Evolutionary conservation across 139 green algal species (phyloP), one percentile per base, ranked within the genome.

Genomic region (Mesostigma viride): DNA sequence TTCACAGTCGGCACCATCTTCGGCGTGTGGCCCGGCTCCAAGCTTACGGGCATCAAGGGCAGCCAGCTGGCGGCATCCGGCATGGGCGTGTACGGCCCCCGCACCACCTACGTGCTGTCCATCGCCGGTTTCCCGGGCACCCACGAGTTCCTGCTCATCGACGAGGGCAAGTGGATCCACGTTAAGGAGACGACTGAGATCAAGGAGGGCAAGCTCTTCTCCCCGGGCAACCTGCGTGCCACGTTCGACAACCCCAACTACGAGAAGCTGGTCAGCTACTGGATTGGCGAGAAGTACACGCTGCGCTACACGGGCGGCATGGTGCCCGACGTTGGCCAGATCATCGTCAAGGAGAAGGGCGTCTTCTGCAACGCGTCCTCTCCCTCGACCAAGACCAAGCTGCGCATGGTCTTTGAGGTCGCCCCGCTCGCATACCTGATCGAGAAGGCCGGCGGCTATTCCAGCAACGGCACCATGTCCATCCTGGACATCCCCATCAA

Each of bases 1-100:
- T 85, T 80, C 64, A 80, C 79, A 24, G 79, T 85, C 17, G 79
- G 79, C 40, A 85, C 76, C 53, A 85, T 85, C 56, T 76, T 85
- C 56, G 79, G 79, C 4, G 75, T 84, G 32, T 85, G 79, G 79
- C 44, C 53, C 26, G 64, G 53, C 27, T 70, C 79, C 65, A 80
- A 80, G 34, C 62, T 85, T 28, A 63, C 78, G 14, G 79, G 77
- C 35, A 64, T 76, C 24, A 85, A 76, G 24, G 79, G 79, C 26
- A 64, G 73, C 40, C 77, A 85, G 58, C 60, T 34, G 35, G 76
- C 60, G 14, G 75, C 79, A 1, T 64, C 80, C 3, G 60, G 68
- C 28, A 82, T 86, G 67, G 79, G 74, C 51, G 30, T 85, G 6
- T 85, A 85, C 60, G 79, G 79, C 58, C 79, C 79, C 24, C 73